phyloP scores from a whole-genome alignment of 495 filamentous ascomycete genomes.

The Rhizodiscina lignyota region DNA sequence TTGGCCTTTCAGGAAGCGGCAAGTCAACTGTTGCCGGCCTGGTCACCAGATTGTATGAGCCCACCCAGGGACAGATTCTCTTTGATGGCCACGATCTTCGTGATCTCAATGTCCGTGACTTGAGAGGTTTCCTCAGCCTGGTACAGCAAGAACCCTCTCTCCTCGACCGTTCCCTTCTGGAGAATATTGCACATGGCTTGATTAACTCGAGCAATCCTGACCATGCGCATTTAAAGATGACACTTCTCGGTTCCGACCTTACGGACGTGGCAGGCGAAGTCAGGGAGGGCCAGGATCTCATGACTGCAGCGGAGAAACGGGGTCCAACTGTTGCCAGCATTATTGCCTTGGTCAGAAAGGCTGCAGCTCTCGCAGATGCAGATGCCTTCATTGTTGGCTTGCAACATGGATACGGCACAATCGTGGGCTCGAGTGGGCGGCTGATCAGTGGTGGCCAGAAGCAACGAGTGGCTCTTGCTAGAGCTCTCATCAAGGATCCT shows the following conservation, averaged over 20 bases:
- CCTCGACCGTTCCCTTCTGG: slow-evolving; percentile 67
- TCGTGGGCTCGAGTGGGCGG: slow-evolving; percentile 51
- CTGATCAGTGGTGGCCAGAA: slow-evolving; percentile 70
- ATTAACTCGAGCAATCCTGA: slow-evolving; percentile 35
- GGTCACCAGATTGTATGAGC: slow-evolving; percentile 58
- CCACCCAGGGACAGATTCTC: slow-evolving; percentile 44
- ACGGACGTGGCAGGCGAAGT: slow-evolving; percentile 19
- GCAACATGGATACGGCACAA: slow-evolving; percentile 57
- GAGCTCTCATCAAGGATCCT: slow-evolving; percentile 24
- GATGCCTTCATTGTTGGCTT: slow-evolving; percentile 51
- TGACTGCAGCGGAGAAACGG: slow-evolving; percentile 16
- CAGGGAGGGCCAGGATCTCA: slow-evolving; percentile 21
- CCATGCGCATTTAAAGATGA: slow-evolving; percentile 25
- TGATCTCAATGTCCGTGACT: slow-evolving; percentile 49
- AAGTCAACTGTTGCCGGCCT: slow-evolving; percentile 82
- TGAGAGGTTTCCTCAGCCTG: slow-evolving; percentile 65
- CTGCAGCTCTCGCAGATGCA: slow-evolving; percentile 49
- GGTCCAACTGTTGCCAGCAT: slow-evolving; percentile 23
- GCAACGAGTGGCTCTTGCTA: slow-evolving; percentile 25
- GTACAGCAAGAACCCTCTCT: slow-evolving; percentile 70
- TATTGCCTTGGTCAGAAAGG: slow-evolving; percentile 27
- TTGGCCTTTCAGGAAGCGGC: slow-evolving; percentile 78
- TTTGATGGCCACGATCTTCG: slow-evolving; percentile 52
- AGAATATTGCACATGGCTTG: slow-evolving; percentile 70
- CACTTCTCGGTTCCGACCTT: slow-evolving; percentile 18